Conservation (phyloP, 2,329 filamentous ascomycete genomes). For the Phyllachora maydis region DNA sequence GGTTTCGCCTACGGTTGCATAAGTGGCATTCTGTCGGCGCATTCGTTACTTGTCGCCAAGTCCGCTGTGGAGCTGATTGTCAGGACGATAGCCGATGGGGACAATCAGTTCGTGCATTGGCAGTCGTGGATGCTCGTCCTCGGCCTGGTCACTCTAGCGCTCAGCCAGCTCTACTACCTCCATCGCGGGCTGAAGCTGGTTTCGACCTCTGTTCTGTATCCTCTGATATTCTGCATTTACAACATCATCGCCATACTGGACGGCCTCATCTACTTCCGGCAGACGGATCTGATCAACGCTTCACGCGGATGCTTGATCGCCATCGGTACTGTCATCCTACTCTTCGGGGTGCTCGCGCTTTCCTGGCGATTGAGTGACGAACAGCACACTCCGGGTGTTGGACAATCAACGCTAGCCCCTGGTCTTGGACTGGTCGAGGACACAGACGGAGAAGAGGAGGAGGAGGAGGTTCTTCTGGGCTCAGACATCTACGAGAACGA, state of each 20-base stretch:
- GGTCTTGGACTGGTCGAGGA: conserved; percentile 67
- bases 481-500: conserved; percentile 22
- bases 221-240: conserved; percentile 95
- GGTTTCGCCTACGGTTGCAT: conserved; percentile 80
- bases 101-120: conserved; percentile 90
- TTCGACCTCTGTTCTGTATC: conserved; percentile 89
- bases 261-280: conserved; percentile 89
- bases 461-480: conserved; percentile 33
- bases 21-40: conserved; percentile 82
- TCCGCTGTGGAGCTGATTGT: conserved; percentile 91
- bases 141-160: conserved; percentile 58
- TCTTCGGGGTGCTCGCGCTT: conserved; percentile 73
- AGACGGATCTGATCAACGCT: conserved; percentile 58
- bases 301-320: conserved; percentile 66
- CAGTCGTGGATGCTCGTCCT: conserved; percentile 85
- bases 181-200: conserved; percentile 86
- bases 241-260: conserved; percentile 98
- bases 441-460: conserved; percentile 37
- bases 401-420: conserved; percentile 54
- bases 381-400: conserved; percentile 36
- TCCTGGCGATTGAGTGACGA: conserved; percentile 85
- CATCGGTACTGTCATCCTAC: conserved; percentile 66
- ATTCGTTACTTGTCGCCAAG: conserved; percentile 84
- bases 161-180: conserved; percentile 87
- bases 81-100: conserved; percentile 59